Evolutionary conservation across 805 yeast genomes (phyloP), one percentile per base, ranked within the genome.

Genomic region (Priceomyces medius): DNA sequence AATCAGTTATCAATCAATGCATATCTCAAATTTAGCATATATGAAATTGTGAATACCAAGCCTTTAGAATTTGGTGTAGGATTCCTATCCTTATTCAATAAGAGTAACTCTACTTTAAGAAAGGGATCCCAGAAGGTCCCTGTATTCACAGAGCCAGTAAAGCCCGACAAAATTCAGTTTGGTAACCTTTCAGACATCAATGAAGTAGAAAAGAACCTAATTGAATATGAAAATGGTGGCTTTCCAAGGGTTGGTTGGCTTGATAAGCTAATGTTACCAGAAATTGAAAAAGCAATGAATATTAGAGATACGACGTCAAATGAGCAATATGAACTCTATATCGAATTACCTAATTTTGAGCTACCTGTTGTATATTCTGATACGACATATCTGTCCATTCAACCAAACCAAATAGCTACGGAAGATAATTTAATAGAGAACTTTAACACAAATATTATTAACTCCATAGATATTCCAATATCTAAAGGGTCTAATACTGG

Each of bases 1-100:
- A 76, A 77, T 40, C 93, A 88, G 53, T 59, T 91, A n/a, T 83
- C 87, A 2, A 56, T 80, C 27, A 75, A 77, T 31, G 63, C 93
- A 3, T 74, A 71, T 46, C 58, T 90, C 13, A 74, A 75, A 40
- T 68, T 93, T 18, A 71, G 76, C 2, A 49, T 89, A 2, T 85
- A 83, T 78, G 95, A 86, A 47, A 82, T 79, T 44, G 76, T 77
- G 21, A 79, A 81, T 7, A 77, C 81, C 0, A 61, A 64, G 3
- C 66, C 73, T 5, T 64, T 61, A 18, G 63, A 77, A 0, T 82
- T 86, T 59, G 93, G 89, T 5, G 64, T 71, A 0, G 77, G 90
- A 1, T 74, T 74, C 27, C 57, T 87, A 0, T 59, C 73, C 2
- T 54, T 90, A 3, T 91, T 87, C 61, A 76, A 80, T 51, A 55